Evolutionary conservation across 1,139 yeast genomes (phyloP).

Genomic region (Wickerhamiella pararugosa): DNA sequence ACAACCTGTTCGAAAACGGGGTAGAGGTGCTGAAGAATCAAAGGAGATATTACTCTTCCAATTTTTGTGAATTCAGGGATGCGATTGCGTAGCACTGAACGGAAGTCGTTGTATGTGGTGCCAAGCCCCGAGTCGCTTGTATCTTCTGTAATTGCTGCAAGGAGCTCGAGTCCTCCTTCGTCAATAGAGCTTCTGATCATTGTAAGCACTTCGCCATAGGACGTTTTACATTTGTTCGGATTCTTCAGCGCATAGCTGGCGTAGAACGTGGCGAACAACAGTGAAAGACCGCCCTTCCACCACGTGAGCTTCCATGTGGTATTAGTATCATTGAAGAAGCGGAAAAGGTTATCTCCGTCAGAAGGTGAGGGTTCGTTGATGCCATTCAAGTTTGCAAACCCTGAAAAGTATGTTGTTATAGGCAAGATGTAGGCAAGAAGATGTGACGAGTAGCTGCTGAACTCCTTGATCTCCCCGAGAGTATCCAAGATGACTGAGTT

Average conservation of each 20-base stretch:
- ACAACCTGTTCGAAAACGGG: conserved; percentile 31
- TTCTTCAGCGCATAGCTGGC: conserved; percentile 35
- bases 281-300: conserved; percentile 40
- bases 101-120: conserved; percentile 9
- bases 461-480: conserved; percentile 28
- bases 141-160: conserved; percentile 59
- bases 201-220: conserved; percentile 30
- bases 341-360: neutral
- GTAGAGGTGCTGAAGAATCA: conserved; percentile 8
- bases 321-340: neutral
- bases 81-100: conserved; percentile 12
- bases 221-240: conserved; percentile 20
- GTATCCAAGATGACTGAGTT: conserved; percentile 24
- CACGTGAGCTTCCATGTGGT: conserved; percentile 20
- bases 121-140: conserved; percentile 30
- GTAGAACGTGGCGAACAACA: conserved; percentile 48
- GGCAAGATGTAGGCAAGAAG: conserved; percentile 13
- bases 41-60: neutral
- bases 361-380: conserved; percentile 6
- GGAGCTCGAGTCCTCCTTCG: conserved; percentile 67
- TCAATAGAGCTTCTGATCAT: conserved; percentile 39
- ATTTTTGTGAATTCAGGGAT: conserved; percentile 13
- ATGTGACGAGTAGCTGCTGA: conserved; percentile 43
- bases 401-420: conserved; percentile 6
- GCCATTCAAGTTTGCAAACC: conserved; percentile 3